Conservation (phyloP, 805 yeast genomes). For the Candida namnaoensis region DNA sequence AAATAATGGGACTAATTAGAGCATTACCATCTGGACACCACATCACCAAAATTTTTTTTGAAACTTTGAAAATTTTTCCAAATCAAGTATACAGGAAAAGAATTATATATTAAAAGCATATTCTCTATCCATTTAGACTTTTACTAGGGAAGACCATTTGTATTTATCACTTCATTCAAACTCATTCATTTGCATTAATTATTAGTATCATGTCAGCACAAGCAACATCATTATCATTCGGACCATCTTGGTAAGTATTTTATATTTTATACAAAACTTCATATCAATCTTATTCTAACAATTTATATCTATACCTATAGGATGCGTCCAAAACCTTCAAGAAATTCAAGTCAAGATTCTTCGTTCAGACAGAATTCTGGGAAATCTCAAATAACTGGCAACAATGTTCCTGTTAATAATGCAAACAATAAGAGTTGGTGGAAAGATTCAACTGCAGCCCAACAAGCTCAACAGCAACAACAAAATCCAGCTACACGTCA, state of each 20-base stretch:
- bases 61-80: no score
- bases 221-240: slow-evolving; percentile 19
- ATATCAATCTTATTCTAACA: slow-evolving; percentile 5
- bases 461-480: slow-evolving; percentile 6
- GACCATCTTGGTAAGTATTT: slow-evolving; percentile 20
- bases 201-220: slow-evolving; percentile 17
- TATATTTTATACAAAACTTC: background rate
- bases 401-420: background rate
- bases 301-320: slow-evolving; percentile 3
- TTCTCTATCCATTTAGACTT: no score
- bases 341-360: slow-evolving; percentile 4
- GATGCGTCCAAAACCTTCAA: slow-evolving; percentile 23
- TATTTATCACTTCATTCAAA: no score
- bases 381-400: background rate
- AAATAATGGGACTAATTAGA: no score
- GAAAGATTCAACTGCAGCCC: background rate
- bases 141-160: no score
- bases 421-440: background rate
- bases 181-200: background rate
- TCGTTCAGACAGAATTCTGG: background rate
- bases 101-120: no score
- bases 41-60: no score
- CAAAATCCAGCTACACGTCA: slow-evolving; percentile 3
- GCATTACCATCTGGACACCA: no score
- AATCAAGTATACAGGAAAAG: no score